Conservation (phyloP, 2,329 filamentous ascomycete genomes). For the Aureobasidium sp. region DNA sequence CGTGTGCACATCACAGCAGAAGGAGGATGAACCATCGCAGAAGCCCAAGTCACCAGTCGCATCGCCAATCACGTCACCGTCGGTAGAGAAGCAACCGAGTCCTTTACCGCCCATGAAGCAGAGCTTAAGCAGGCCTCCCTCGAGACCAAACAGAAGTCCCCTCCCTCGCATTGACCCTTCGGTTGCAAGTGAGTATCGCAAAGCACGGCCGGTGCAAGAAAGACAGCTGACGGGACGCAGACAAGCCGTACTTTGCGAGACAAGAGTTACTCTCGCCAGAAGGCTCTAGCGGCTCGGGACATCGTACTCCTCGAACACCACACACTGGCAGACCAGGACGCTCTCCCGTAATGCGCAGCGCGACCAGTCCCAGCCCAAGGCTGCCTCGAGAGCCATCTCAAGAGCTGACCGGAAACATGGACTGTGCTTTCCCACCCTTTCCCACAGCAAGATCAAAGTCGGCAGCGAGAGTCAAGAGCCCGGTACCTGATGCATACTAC, state of each 20-base stretch:
- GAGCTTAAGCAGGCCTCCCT: neutral
- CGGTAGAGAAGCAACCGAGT: slow-evolving; percentile 35
- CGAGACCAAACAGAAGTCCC: slow-evolving; percentile 35
- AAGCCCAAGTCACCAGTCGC: neutral
- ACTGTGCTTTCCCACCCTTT: slow-evolving; percentile 50
- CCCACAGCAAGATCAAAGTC: slow-evolving; percentile 30
- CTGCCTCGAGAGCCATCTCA: slow-evolving; percentile 35
- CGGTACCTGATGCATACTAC: slow-evolving; percentile 23
- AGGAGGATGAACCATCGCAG: neutral
- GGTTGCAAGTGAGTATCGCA: slow-evolving; percentile 43
- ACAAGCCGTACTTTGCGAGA: slow-evolving; percentile 12
- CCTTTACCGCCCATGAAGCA: slow-evolving; percentile 13
- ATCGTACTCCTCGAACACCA: slow-evolving; percentile 44
- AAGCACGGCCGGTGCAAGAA: neutral
- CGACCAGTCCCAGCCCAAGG: slow-evolving; percentile 28
- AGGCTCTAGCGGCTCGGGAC: slow-evolving; percentile 39
- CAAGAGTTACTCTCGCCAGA: slow-evolving; percentile 18
- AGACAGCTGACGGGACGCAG: neutral
- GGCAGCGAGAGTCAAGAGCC: slow-evolving; percentile 22
- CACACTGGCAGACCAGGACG: slow-evolving; percentile 35
- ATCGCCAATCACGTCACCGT: neutral
- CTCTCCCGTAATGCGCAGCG: slow-evolving; percentile 21
- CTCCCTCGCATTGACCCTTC: slow-evolving; percentile 46
- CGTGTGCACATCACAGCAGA: slow-evolving; percentile 46
- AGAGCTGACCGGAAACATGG: slow-evolving; percentile 38